These are phyloP conservation scores for Dothideomycetes sp. DNA, from an alignment of 2,329 filamentous ascomycete species.

Conservation along the genomic window DNA sequence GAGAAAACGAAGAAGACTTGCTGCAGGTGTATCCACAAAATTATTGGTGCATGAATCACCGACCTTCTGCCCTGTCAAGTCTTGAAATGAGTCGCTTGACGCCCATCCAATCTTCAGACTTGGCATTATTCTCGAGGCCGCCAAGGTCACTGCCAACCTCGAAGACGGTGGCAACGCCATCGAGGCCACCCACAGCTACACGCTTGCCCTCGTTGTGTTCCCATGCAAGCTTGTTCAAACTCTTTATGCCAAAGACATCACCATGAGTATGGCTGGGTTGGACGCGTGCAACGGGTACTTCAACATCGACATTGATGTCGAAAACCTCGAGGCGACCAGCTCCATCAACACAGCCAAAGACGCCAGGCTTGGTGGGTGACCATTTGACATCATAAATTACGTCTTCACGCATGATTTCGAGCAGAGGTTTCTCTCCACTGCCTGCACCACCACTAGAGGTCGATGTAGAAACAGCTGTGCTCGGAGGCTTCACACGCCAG, in stretches of 20 bases:
- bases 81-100: conserved; percentile 83
- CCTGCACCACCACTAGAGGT: conserved; percentile 18
- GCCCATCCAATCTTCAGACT: conserved; percentile 82
- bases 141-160: conserved; percentile 78
- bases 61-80: conserved; percentile 44
- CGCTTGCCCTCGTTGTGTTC: conserved; percentile 80
- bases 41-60: too few species aligned
- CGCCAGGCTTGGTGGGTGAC: conserved; percentile 87
- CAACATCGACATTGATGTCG: conserved; percentile 86
- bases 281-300: conserved; percentile 79
- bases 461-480: conserved; percentile 15
- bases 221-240: conserved; percentile 91
- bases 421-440: conserved; percentile 58
- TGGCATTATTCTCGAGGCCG: conserved; percentile 65
- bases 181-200: conserved; percentile 82
- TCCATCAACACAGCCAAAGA: conserved; percentile 91
- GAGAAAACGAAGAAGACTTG: conserved; percentile 5
- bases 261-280: conserved; percentile 29
- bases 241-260: conserved; percentile 46
- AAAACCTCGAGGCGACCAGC: conserved; percentile 87
- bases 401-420: conserved; percentile 90
- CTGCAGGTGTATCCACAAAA: neutral
- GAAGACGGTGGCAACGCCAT: conserved; percentile 83
- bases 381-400: conserved; percentile 93
- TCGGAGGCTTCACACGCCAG: conserved; percentile 80